Conservation (phyloP, 108 stramenopile species). For the Nannochloropsis granulata region DNA sequence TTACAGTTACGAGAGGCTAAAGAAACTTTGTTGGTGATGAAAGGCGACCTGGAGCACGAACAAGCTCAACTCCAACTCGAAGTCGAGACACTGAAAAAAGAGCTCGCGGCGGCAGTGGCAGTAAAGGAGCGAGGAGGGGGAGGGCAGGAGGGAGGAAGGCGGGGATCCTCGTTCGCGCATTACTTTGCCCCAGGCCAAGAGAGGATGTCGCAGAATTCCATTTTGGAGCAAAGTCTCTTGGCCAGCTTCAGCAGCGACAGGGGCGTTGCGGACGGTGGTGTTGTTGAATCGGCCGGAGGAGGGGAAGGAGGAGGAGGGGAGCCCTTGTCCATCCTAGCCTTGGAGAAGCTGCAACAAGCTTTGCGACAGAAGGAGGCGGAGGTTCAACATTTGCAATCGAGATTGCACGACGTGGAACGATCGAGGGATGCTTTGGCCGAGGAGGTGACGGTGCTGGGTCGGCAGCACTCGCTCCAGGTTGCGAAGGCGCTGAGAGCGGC, state of each 20-base stretch:
- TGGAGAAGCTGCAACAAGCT: neutral
- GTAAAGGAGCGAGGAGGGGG: neutral
- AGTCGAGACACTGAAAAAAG: neutral
- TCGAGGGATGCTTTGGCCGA: slow-evolving; percentile 14
- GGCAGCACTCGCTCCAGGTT: slow-evolving; percentile 6
- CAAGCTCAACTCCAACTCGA: neutral
- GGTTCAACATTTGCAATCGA: neutral
- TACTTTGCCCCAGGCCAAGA: neutral
- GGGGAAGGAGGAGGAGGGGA: neutral
- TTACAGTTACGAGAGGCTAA: neutral
- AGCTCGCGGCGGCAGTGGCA: neutral
- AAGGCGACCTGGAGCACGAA: neutral
- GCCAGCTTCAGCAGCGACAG: neutral
- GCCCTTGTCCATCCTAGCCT: neutral
- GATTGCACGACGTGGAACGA: slow-evolving; percentile 7
- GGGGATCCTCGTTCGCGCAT: too few species aligned
- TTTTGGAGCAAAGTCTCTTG: neutral
- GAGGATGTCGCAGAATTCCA: neutral
- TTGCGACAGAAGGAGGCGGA: neutral
- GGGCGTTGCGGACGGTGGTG: neutral
- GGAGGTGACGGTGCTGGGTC: slow-evolving; percentile 6
- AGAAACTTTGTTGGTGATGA: neutral
- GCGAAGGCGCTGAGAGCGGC: neutral
- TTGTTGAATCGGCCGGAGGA: neutral
- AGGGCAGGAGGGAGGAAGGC: too few species aligned